Evolutionary conservation across 768 basidiomycete genomes (phyloP).

Genomic region (Holtermanniella nyarrowii): DNA sequence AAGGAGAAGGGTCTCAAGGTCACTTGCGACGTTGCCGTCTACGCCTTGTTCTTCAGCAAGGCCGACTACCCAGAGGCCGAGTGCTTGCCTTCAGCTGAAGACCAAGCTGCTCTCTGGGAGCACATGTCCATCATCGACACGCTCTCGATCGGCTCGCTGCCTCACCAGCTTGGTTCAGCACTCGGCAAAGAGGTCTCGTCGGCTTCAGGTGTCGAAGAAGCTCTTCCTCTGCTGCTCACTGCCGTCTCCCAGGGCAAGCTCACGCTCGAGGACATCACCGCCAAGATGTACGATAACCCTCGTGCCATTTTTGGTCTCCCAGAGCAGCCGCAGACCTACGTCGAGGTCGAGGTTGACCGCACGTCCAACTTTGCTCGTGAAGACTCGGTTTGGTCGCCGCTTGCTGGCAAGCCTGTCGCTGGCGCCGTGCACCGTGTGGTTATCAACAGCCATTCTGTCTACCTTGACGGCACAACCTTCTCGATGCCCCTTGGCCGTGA

Average conservation of each 20-base stretch:
- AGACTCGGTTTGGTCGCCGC: conserved; percentile 63
- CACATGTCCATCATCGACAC: conserved; percentile 74
- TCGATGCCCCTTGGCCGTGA: conserved; percentile 47
- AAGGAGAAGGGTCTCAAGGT: conserved; percentile 89
- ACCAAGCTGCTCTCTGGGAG: conserved; percentile 76
- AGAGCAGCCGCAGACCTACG: conserved; percentile 72
- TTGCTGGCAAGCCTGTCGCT: conserved; percentile 53
- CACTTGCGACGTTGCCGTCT: conserved; percentile 91
- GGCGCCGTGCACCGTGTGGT: conserved; percentile 85
- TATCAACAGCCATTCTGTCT: conserved; percentile 75
- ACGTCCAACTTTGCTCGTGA: conserved; percentile 49
- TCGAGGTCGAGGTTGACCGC: conserved; percentile 85
- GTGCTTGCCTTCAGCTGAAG: conserved; percentile 59
- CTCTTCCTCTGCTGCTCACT: conserved; percentile 73
- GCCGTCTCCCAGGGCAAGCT: conserved; percentile 72
- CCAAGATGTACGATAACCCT: conserved; percentile 85
- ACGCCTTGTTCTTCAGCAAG: conserved; percentile 73
- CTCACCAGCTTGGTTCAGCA: conserved; percentile 62
- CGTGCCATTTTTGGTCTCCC: conserved; percentile 81
- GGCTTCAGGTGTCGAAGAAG: conserved; percentile 73
- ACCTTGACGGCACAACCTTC: conserved; percentile 66
- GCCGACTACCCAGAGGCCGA: conserved; percentile 60
- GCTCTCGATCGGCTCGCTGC: conserved; percentile 79
- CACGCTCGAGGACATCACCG: conserved; percentile 68
- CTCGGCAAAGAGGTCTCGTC: conserved; percentile 54